Percentiles rank a stretch among this genome's conserved stretches.
Evolutionary conservation across 1,284 basidiomycete species (phyloP).

Genomic region (Vanrija pseudolonga): DNA sequence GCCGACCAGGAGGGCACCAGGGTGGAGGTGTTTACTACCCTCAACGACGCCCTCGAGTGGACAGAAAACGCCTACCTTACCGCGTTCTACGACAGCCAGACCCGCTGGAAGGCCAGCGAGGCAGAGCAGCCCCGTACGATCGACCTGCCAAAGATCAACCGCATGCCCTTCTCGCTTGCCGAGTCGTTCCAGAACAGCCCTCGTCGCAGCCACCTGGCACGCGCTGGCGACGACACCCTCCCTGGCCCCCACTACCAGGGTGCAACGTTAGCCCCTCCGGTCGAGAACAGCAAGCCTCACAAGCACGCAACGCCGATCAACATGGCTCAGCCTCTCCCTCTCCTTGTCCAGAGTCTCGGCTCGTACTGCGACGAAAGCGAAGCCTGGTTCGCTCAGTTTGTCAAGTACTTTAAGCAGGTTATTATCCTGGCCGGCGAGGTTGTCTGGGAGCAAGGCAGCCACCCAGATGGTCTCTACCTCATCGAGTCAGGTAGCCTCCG

Average conservation of each 20-base stretch:
- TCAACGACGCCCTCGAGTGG: slow-evolving; percentile 95
- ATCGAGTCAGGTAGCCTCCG: slow-evolving; percentile 78
- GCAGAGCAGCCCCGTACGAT: slow-evolving; percentile 17
- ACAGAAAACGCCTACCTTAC: slow-evolving; percentile 79
- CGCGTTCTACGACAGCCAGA: slow-evolving; percentile 47
- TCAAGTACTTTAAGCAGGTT: slow-evolving; percentile 65
- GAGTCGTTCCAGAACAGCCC: slow-evolving; percentile 70
- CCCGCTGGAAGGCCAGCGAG: slow-evolving; percentile 15
- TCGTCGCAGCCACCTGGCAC: slow-evolving; percentile 66
- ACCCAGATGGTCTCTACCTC: slow-evolving; percentile 76
- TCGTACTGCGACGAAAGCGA: slow-evolving; percentile 54
- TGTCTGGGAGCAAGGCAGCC: slow-evolving; percentile 72
- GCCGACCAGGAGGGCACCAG: slow-evolving; percentile 58
- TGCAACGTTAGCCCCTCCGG: no score
- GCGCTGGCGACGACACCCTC: slow-evolving; percentile 62
- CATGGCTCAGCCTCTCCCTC: slow-evolving; percentile 46
- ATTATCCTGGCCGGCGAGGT: slow-evolving; percentile 59
- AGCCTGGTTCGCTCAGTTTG: slow-evolving; percentile 54
- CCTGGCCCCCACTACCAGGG: slow-evolving; percentile 7
- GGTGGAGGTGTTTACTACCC: slow-evolving; percentile 76
- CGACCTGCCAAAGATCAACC: slow-evolving; percentile 39
- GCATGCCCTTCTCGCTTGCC: slow-evolving; percentile 50
- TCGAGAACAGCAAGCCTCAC: no score
- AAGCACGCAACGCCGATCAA: not conserved
- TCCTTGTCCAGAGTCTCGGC: slow-evolving; percentile 69